phyloP scores from a whole-genome alignment of 495 filamentous ascomycete genomes.

The Neurospora sp. region DNA sequence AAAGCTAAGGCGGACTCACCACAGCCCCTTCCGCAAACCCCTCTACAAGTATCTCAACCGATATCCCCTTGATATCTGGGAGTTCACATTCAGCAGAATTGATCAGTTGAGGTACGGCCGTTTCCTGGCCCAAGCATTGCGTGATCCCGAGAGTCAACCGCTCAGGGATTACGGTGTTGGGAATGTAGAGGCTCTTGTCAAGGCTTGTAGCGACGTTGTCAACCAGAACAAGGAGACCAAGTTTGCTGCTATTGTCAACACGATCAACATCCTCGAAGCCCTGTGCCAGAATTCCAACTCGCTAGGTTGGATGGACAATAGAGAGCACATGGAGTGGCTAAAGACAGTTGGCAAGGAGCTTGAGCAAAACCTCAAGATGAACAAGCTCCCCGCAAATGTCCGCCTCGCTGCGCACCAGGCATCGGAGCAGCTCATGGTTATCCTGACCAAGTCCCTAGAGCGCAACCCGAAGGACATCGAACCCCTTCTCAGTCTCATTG shows the following conservation, averaged over 20 bases:
- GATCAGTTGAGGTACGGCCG: conserved; percentile 79
- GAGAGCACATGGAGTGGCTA: conserved; percentile 55
- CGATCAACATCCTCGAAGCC: conserved; percentile 72
- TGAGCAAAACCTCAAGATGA: conserved; percentile 56
- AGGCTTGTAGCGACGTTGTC: conserved; percentile 49
- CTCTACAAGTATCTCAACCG: conserved; percentile 91
- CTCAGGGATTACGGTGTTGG: conserved; percentile 64
- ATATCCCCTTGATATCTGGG: conserved; percentile 81
- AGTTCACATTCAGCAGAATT: conserved; percentile 62
- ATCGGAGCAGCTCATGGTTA: conserved; percentile 76
- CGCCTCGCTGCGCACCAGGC: conserved; percentile 84
- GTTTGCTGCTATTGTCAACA: conserved; percentile 71
- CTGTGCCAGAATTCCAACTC: conserved; percentile 51
- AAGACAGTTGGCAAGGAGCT: conserved; percentile 71
- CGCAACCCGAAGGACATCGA: conserved; percentile 72
- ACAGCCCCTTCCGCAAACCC: conserved; percentile 84
- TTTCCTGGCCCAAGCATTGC: conserved; percentile 88
- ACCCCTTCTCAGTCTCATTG: conserved; percentile 74
- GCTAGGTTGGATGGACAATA: conserved; percentile 66
- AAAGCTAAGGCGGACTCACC: conserved; percentile 77
- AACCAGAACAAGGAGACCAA: conserved; percentile 50
- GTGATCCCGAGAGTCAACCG: conserved; percentile 60
- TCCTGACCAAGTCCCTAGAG: conserved; percentile 69
- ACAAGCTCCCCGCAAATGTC: conserved; percentile 57
- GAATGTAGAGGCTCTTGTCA: conserved; percentile 60